phyloP scores from a whole-genome alignment of 2,329 filamentous ascomycete genomes.

The Fusarium siculi region DNA sequence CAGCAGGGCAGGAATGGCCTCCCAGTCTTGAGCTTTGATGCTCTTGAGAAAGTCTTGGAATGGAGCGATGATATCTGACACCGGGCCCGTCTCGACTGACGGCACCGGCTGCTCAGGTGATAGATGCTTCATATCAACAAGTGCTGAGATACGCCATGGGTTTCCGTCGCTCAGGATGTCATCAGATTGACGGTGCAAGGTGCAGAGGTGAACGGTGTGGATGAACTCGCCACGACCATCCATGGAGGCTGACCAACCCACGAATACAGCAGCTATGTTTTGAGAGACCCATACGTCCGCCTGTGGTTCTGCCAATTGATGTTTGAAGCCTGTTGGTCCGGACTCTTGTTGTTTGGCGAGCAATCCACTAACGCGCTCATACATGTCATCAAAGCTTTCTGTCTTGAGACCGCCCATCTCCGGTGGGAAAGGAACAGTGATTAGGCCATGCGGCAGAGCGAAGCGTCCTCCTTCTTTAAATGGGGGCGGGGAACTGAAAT shows the following conservation, averaged over 20 bases:
- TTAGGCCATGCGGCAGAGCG: not conserved
- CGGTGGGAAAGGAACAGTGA: not conserved
- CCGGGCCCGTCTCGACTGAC: not conserved
- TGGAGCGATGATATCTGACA: not conserved
- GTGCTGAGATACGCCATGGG: not conserved
- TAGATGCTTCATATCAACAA: not conserved
- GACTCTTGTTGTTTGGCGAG: not conserved
- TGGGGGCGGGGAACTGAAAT: not conserved
- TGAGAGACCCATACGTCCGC: not conserved
- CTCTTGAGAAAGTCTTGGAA: not conserved
- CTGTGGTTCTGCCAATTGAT: not conserved
- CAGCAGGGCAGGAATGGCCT: not conserved
- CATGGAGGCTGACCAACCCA: not conserved
- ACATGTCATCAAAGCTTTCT: not conserved
- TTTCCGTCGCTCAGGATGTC: not conserved
- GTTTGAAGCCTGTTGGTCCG: not conserved
- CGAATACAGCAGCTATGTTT: not conserved
- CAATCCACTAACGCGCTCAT: not conserved
- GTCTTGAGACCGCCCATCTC: constrained; percentile 1
- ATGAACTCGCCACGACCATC: not conserved
- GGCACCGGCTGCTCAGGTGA: not conserved
- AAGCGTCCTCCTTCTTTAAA: not conserved
- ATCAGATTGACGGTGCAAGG: not conserved
- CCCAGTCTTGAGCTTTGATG: not conserved
- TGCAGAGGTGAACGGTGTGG: not conserved